Evolutionary conservation across 768 basidiomycete genomes (phyloP).

Genomic region (Cystobasidium ongulense): DNA sequence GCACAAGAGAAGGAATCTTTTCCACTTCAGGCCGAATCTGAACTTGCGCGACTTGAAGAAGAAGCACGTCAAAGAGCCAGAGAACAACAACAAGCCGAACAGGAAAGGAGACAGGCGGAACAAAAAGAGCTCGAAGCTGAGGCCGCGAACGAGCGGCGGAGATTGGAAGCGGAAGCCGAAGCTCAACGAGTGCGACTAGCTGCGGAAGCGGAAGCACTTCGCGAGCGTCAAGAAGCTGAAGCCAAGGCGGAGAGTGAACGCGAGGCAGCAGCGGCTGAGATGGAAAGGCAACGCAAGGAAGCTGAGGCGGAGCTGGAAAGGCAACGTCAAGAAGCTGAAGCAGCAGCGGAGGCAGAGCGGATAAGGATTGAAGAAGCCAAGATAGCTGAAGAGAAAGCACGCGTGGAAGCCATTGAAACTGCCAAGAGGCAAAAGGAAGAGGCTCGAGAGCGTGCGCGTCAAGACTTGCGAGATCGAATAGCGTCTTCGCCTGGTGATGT

Average conservation of each 20-base stretch:
- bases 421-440: conserved; percentile 11
- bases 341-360: not conserved
- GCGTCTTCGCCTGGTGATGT: not conserved
- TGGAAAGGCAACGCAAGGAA: conserved; percentile 18
- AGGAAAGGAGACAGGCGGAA: not conserved
- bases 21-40: not conserved
- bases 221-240: not conserved
- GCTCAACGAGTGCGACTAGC: not conserved
- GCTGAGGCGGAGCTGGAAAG: conserved; percentile 2
- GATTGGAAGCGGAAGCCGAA: not conserved
- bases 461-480: not conserved
- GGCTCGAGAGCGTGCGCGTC: not conserved
- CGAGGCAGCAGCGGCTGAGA: not conserved
- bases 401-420: not conserved
- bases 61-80: not conserved
- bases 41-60: not conserved
- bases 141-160: not conserved
- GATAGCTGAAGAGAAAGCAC: not conserved
- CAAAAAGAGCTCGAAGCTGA: not conserved
- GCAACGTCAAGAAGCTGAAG: conserved; percentile 1
- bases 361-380: not conserved
- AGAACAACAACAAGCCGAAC: conserved; percentile 1
- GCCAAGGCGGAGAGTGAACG: conserved; percentile 18
- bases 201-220: not conserved
- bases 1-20: not conserved